phyloP scores from a whole-genome alignment of 768 basidiomycete genomes.

The Solioccasus polychromus region DNA sequence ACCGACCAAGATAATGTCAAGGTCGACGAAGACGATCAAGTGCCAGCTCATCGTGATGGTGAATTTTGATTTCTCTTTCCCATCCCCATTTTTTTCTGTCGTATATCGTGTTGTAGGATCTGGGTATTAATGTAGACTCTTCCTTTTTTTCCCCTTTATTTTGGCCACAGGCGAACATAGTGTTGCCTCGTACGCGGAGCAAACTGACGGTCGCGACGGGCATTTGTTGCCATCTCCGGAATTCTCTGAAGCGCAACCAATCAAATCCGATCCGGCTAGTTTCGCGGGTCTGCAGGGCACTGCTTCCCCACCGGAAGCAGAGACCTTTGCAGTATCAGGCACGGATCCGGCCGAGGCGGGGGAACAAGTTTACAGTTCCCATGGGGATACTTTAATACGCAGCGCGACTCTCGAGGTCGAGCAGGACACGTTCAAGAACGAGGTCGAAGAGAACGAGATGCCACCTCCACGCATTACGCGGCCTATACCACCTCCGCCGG shows the following conservation, averaged over 20 bases:
- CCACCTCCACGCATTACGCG: constrained; percentile 32
- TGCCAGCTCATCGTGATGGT: constrained; percentile 35
- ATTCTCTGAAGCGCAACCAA: constrained; percentile 8
- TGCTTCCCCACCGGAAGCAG: constrained; percentile 1
- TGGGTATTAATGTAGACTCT: constrained; percentile 31
- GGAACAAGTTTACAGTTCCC: background rate
- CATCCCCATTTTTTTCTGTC: constrained; percentile 15
- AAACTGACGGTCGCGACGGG: constrained; percentile 7
- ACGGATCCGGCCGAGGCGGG: background rate
- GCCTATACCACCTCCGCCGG: constrained; percentile 33
- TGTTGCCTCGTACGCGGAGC: constrained; percentile 9
- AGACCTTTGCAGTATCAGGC: background rate
- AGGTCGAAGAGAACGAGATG: constrained; percentile 25
- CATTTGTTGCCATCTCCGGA: background rate
- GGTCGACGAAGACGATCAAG: constrained; percentile 14
- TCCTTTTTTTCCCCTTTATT: constrained; percentile 4
- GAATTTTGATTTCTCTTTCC: constrained; percentile 37
- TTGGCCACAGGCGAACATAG: constrained; percentile 22
- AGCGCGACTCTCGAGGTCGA: constrained; percentile 3
- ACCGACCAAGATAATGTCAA: constrained; percentile 15
- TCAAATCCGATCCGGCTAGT: background rate
- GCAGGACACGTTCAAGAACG: constrained; percentile 7
- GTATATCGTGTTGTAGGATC: constrained; percentile 22
- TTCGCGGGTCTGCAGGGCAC: constrained; percentile 2
- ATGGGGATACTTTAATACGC: background rate